Evolutionary conservation across 2,329 filamentous ascomycete species (phyloP).

Genomic region (Didymosphaeria variabile): DNA sequence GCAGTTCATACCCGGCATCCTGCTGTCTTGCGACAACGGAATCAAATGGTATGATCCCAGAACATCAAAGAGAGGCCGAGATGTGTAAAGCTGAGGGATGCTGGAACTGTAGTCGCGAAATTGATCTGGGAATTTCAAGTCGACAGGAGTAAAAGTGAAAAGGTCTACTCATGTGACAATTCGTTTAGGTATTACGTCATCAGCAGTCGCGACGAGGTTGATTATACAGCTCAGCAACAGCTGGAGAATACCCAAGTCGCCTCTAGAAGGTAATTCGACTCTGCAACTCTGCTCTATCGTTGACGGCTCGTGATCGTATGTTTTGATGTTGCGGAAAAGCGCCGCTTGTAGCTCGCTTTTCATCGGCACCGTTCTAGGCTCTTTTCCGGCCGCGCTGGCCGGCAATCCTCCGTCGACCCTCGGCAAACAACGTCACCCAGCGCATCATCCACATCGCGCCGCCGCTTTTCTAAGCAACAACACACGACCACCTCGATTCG

Average conservation of each 20-base stretch:
- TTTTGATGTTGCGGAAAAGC: slow-evolving; percentile 13
- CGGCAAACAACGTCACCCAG: slow-evolving; percentile 27
- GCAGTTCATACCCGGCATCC: not conserved
- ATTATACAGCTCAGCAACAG: not conserved
- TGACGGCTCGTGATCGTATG: not conserved
- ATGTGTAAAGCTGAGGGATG: not conserved
- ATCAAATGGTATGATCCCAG: not conserved
- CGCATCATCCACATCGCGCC: slow-evolving; percentile 11
- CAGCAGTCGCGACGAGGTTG: not conserved
- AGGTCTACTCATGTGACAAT: slow-evolving; percentile 1
- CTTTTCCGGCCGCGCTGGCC: slow-evolving; percentile 13
- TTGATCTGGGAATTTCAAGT: not conserved
- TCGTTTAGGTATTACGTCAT: not conserved
- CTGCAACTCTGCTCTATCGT: not conserved
- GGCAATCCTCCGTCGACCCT: slow-evolving; percentile 19
- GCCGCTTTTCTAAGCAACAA: slow-evolving; percentile 17
- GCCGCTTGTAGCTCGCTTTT: slow-evolving; percentile 19
- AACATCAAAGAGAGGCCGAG: not conserved
- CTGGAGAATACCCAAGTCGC: not conserved
- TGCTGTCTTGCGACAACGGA: not conserved
- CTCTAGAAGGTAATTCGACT: not conserved
- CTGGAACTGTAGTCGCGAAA: not conserved
- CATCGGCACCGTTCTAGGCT: slow-evolving; percentile 18
- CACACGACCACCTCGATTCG: slow-evolving; percentile 14
- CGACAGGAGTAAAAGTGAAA: not conserved